Percentiles rank a stretch among this genome's conserved stretches.
phyloP scores from a whole-genome alignment of 192 early-diverging fungal species.

The Coemansia sp. region DNA sequence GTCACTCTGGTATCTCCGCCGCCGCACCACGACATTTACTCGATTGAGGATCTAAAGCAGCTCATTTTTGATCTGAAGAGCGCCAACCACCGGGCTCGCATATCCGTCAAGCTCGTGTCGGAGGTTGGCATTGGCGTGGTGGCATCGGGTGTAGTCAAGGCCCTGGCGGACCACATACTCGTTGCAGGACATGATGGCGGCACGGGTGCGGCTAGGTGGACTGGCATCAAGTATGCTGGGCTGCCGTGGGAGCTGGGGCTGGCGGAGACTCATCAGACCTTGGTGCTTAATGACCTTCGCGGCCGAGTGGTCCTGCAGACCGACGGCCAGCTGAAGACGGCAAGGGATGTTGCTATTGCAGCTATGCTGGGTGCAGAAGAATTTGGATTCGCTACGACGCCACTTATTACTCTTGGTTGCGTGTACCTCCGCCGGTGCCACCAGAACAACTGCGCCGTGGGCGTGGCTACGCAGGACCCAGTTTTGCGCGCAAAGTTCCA shows the following conservation, averaged over 20 bases:
- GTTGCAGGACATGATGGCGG: conserved; percentile 97
- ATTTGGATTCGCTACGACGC: conserved; percentile 98
- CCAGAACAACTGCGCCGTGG: conserved; percentile 95
- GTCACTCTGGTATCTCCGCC: conserved; percentile 96
- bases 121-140: conserved; percentile 98
- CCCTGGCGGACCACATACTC: conserved; percentile 94
- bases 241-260: conserved; percentile 98
- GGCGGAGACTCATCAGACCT: conserved; percentile 98
- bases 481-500: conserved; percentile 90
- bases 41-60: conserved; percentile 98
- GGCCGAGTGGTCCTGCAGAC: conserved; percentile 96
- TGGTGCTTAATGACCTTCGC: conserved; percentile 95
- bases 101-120: conserved; percentile 96
- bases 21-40: conserved; percentile 99
- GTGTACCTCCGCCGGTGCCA: conserved; percentile 93
- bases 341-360: conserved; percentile 94
- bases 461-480: conserved; percentile 96
- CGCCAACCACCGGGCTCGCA: conserved; percentile 84
- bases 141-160: conserved; percentile 96
- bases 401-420: conserved; percentile 96
- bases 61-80: conserved; percentile 97
- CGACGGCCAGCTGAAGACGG: conserved; percentile 98
- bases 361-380: conserved; percentile 98
- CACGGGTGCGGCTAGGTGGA: conserved; percentile 95
- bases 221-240: conserved; percentile 98